phyloP scores from a whole-genome alignment of 768 basidiomycete species.

The Mycena epipterygia region DNA sequence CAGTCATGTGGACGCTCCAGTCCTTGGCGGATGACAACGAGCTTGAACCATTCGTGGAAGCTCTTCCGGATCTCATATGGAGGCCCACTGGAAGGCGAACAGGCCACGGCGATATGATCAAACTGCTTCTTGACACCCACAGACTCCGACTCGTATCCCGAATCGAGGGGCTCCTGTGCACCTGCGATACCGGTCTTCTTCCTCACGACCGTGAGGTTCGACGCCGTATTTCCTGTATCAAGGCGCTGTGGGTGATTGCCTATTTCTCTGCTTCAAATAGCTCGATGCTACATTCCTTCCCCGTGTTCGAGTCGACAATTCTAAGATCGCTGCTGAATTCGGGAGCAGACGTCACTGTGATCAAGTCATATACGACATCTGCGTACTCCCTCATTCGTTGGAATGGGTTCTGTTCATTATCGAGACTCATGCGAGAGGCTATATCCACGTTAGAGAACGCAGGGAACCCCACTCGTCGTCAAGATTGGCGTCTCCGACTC shows the following conservation, averaged over 20 bases:
- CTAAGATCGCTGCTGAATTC: background rate
- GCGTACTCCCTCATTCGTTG: background rate
- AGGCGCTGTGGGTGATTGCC: too few relatives aligned
- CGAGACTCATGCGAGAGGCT: background rate
- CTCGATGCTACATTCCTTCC: background rate
- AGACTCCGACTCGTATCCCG: too few relatives aligned
- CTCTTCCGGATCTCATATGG: too few relatives aligned
- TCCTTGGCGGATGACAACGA: background rate
- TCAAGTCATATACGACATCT: background rate
- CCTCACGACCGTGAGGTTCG: background rate
- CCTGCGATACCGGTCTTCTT: background rate
- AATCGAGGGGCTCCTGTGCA: too few relatives aligned
- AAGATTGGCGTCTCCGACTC: too few relatives aligned
- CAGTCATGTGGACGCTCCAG: constrained; percentile 1
- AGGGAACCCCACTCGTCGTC: too few relatives aligned
- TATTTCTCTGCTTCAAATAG: background rate
- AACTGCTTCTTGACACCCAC: too few relatives aligned
- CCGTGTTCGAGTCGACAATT: background rate
- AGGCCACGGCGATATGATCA: too few relatives aligned
- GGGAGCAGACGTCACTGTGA: background rate
- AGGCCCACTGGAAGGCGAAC: too few relatives aligned
- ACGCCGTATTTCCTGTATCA: background rate
- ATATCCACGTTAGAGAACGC: too few relatives aligned
- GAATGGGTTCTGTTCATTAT: background rate
- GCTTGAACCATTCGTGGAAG: constrained; percentile 4